Conservation (phyloP, 208 protist genomes). For the Acanthamoeba culbertsoni region DNA sequence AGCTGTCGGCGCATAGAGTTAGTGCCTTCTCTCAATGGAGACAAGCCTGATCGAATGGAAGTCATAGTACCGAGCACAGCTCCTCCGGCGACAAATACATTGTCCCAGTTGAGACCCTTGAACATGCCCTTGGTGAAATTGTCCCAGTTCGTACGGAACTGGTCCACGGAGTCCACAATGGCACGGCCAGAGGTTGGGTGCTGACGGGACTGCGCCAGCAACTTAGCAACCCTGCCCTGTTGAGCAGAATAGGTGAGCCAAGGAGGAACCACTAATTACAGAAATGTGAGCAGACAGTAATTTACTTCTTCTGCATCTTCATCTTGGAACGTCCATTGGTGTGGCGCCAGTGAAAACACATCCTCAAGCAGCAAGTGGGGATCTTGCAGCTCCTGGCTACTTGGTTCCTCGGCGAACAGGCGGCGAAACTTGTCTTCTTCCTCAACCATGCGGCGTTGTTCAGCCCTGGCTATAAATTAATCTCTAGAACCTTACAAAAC, state of each 20-base stretch:
- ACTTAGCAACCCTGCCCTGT: conserved; percentile 41
- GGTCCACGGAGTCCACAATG: not conserved
- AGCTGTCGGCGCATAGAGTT: not conserved
- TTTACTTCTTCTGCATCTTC: conserved; percentile 23
- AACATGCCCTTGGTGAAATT: conserved; percentile 66
- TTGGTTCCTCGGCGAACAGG: conserved; percentile 29
- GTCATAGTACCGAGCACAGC: conserved; percentile 61
- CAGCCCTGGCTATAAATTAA: not conserved
- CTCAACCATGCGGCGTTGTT: conserved; percentile 14
- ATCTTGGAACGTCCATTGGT: conserved; percentile 43
- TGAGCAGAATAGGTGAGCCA: not conserved
- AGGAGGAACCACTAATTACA: not conserved
- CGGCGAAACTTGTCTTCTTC: conserved; percentile 19
- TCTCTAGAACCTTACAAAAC: too few relatives aligned
- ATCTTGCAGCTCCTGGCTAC: not conserved
- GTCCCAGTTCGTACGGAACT: conserved; percentile 61
- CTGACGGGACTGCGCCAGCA: not conserved
- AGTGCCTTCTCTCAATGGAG: not conserved
- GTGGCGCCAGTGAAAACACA: not conserved
- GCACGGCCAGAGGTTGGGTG: not conserved
- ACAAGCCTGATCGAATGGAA: not conserved
- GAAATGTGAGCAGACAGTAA: not conserved
- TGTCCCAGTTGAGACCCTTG: conserved; percentile 72
- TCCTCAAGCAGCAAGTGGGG: conserved; percentile 35
- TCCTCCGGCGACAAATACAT: conserved; percentile 78